Base-by-base conservation (phyloP, 371 early-diverging fungal genomes). In the Mortierella sp. region DNA sequence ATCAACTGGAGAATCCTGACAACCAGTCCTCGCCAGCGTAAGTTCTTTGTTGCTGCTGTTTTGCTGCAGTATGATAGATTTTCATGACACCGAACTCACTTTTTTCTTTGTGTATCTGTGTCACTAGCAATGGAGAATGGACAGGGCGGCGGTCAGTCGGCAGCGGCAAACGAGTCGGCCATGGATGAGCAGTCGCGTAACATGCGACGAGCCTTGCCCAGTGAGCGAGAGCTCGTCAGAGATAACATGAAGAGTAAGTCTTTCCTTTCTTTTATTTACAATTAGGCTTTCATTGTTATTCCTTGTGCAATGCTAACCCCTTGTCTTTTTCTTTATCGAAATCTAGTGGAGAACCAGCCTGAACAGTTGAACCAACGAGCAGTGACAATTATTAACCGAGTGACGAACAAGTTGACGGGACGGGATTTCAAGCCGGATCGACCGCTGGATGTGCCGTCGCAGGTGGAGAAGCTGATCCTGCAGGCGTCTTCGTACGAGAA, bases 401-500 rank as follows among this genome's bases (percentile, higher is more conserved):
- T 94, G 11, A 86, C 87, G 73, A 90, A 90, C 80, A 90, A 90
- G 75, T 75, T 90, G 77, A 87, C 88, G 2, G 88, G 99, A 73
- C 93, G 96, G 44, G 99, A 99, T 88, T 99, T 99, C 86, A 95
- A 96, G 71, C 93, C 95, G 3, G 91, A 94, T 53, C 91, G 90
- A n/a, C 93, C 95, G 6, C 87, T 99, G 73, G 96, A 96, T 80
- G 96, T 96, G 5, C 92, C 93, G 0, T 91, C 93, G 14, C 99
- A 99, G 89, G 98, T 98, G 2, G 97, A 98, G 51, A 93, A 94
- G 76, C 90, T 99, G 43, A 98, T 99, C 46, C 90, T 95, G 73
- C 97, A 98, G 89, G 99, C 99, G 24, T 98, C 96, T 0, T 95
- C 96, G 4, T 82, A 96, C 8, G 98, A 98, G 78, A 99, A 99